These are phyloP conservation scores for Syzygium malaccense DNA, from an alignment of 441 rosid species.

Conservation along the genomic window DNA sequence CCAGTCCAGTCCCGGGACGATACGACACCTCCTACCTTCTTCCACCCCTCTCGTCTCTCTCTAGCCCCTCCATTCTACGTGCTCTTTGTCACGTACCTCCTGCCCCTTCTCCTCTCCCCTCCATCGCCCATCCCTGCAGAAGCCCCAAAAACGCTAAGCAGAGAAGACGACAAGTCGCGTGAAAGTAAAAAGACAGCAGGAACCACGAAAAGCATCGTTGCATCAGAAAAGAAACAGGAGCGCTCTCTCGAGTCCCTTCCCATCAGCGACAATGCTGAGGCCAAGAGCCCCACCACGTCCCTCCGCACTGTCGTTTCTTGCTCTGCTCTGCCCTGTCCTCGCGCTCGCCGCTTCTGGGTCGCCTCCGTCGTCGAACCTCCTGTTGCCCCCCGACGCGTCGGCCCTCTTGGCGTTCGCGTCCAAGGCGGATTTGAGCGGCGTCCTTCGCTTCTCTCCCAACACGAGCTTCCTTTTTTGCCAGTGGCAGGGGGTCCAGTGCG, in stretches of 20 bases:
- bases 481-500: constrained; percentile 8
- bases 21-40: background rate
- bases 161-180: background rate
- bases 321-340: background rate
- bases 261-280: background rate
- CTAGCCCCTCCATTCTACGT: background rate
- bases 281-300: background rate
- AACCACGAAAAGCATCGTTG: background rate
- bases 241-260: background rate
- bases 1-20: background rate
- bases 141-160: background rate
- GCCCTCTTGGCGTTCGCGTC: constrained; percentile 6
- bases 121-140: background rate
- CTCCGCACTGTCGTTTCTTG: background rate
- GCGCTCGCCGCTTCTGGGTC: background rate
- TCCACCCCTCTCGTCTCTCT: background rate
- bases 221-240: background rate
- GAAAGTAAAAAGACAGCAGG: background rate
- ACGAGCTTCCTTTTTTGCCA: background rate
- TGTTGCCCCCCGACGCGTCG: background rate
- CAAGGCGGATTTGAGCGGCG: constrained; percentile 2
- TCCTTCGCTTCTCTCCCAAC: constrained; percentile 2
- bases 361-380: background rate
- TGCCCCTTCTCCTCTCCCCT: background rate
- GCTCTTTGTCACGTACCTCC: background rate